These are phyloP conservation scores for Aspergillus fructus DNA, from an alignment of 2,329 filamentous ascomycete species.

Conservation along the genomic window DNA sequence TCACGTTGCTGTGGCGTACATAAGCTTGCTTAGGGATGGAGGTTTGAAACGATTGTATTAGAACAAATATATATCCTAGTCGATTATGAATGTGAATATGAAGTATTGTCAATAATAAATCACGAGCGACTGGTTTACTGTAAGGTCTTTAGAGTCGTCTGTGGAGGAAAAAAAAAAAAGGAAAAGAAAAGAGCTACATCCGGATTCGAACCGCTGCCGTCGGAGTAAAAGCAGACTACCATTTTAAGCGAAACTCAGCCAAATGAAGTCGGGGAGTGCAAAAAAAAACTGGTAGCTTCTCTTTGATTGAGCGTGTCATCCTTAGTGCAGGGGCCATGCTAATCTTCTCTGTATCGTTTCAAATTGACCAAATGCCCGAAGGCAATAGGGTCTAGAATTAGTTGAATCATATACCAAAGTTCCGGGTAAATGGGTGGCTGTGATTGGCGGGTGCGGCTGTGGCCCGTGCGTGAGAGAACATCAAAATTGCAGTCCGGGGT, in stretches of 20 bases:
- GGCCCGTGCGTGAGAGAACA: slow-evolving; percentile 8
- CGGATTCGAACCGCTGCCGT: slow-evolving; percentile 13
- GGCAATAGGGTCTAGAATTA: slow-evolving; percentile 24
- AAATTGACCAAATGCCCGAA: slow-evolving; percentile 63
- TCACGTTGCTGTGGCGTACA: background rate
- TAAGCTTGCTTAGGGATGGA: background rate
- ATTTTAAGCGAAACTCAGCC: background rate
- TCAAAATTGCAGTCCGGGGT: background rate
- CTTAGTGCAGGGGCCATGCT: slow-evolving; percentile 87
- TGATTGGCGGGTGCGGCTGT: slow-evolving; percentile 13
- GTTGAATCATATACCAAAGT: slow-evolving; percentile 23
- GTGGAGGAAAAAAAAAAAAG: background rate
- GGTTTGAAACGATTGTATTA: background rate
- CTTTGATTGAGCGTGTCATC: slow-evolving; percentile 89
- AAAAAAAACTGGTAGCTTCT: slow-evolving; percentile 71
- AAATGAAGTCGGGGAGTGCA: slow-evolving; percentile 17
- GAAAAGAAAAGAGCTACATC: background rate
- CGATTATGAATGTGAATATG: background rate
- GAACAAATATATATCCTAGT: background rate
- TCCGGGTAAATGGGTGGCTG: background rate
- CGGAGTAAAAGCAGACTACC: background rate
- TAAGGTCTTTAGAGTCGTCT: background rate
- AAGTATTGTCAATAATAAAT: background rate
- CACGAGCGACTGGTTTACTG: too few species aligned
- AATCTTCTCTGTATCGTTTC: slow-evolving; percentile 75